Conservation (phyloP, 2,329 filamentous ascomycete genomes). For the Sphaerostilbella broomeana region DNA sequence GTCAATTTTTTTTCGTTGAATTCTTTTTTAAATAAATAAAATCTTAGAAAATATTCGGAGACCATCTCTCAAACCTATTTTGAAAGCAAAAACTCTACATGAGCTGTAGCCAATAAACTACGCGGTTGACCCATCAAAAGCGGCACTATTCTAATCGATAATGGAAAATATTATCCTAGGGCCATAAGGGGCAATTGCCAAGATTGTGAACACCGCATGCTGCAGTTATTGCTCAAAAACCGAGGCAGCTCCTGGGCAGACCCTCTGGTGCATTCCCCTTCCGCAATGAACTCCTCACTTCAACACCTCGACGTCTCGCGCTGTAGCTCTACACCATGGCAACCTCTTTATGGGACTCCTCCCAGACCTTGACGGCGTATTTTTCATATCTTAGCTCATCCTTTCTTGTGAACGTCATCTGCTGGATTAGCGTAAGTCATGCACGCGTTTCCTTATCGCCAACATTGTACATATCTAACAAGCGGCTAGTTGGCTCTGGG, state of each 20-base stretch:
- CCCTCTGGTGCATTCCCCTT: not conserved
- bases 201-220: no score
- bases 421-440: conserved; percentile 32
- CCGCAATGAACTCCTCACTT: conserved; percentile 1
- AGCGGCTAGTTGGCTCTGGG: conserved; percentile 37
- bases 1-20: no score
- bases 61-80: no score
- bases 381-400: conserved; percentile 26
- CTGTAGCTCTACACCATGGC: conserved; percentile 19
- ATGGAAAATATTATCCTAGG: no score
- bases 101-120: no score
- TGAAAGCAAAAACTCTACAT: no score
- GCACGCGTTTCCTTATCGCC: not conserved
- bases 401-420: conserved; percentile 30
- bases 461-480: conserved; percentile 6
- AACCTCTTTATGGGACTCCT: conserved; percentile 8
- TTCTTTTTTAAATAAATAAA: no score
- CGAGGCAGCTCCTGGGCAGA: conserved; percentile 7
- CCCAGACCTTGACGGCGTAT: conserved; percentile 22
- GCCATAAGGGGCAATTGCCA: no score
- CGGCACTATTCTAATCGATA: no score
- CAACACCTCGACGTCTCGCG: not conserved
- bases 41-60: no score
- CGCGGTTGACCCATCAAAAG: no score
- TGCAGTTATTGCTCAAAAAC: conserved; percentile 2